Evolutionary conservation across 1,284 basidiomycete genomes (phyloP), one percentile per base, ranked within the genome.

Genomic region (Rhodotorula sp.): DNA sequence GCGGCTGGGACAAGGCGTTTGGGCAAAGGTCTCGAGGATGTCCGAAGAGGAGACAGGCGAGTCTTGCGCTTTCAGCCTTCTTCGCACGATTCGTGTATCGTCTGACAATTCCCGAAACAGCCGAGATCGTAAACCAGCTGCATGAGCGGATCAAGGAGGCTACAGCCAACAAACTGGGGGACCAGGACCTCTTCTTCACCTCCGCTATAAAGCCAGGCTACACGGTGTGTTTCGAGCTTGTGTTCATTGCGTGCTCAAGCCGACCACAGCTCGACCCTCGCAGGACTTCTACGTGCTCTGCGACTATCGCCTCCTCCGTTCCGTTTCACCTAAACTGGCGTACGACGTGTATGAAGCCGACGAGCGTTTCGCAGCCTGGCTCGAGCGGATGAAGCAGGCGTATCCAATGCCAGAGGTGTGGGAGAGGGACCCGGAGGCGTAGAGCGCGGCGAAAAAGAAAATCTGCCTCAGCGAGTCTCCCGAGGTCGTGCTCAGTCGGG

Each of bases 211-310:
- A 59, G 49, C 66, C 66, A 2, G 66, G 66, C 22, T 19, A 47
- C n/a, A 34, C 46, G 13, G 66, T 62, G 0, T 39, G 66, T 39
- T 8, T 24, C 10, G 20, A 5, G 24, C 55, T 19, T 27, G 2
- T 30, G 19, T 24, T n/a, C n/a, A n/a, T n/a, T n/a, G n/a, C 2
- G 19, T 11, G 27, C 10, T 11, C 20, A 44, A 44, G 39, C 39
- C 19, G 9, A 44, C 39, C 29, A 47, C 22, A 22, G 6, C 13
- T 3, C n/a, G 4, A 11, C 22, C 5, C 34, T 15, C 7, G n/a
- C 58, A 70, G 68, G 68, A 70, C 49, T 66, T 67, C 34, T 15
- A 27, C 44, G 36, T 66, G 15, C 24, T 58, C 2, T 58, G 64
- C n/a, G 17, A 24, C 10, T 39, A 56, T 29, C 68, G 62, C 47